These are phyloP conservation scores for Chloropicon primus DNA, from an alignment of 139 green algal species.

Conservation along the genomic window DNA sequence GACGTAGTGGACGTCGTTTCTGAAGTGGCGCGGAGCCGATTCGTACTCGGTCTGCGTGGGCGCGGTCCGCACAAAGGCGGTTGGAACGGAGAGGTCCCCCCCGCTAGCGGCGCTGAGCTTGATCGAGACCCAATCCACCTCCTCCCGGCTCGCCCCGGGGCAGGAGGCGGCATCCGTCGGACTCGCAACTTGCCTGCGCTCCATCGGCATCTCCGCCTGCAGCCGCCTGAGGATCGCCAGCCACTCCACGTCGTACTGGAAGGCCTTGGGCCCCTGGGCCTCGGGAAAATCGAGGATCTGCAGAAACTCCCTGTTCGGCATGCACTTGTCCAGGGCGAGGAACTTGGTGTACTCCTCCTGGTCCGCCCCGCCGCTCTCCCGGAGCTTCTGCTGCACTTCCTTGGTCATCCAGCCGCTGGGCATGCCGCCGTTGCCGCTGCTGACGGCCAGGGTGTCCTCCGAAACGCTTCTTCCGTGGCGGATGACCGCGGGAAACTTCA, in stretches of 20 bases:
- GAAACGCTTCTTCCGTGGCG: constrained; percentile 29
- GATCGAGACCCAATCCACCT: not conserved
- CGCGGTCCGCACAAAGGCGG: not conserved
- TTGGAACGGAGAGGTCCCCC: not conserved
- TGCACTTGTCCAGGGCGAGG: constrained; percentile 93
- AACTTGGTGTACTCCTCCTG: constrained; percentile 59
- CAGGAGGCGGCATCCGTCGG: not conserved
- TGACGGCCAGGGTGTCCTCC: not conserved
- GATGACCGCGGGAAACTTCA: constrained; percentile 83
- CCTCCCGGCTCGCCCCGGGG: not conserved
- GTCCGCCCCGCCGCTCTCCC: not conserved
- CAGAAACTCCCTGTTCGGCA: constrained; percentile 80
- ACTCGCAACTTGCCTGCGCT: not conserved
- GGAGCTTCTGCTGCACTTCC: not conserved
- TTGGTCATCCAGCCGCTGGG: not conserved
- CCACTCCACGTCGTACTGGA: constrained; percentile 91
- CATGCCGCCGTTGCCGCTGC: not conserved
- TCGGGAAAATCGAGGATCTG: constrained; percentile 72
- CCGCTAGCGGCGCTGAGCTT: constrained; percentile 17
- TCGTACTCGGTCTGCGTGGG: not conserved
- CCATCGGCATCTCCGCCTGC: not conserved
- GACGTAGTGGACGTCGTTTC: too few species aligned
- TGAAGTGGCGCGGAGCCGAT: not conserved
- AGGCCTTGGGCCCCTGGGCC: constrained; percentile 29
- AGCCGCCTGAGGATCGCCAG: constrained; percentile 57